Base-by-base conservation (phyloP, 495 filamentous ascomycete genomes). In the Aspergillus ellipticus region DNA sequence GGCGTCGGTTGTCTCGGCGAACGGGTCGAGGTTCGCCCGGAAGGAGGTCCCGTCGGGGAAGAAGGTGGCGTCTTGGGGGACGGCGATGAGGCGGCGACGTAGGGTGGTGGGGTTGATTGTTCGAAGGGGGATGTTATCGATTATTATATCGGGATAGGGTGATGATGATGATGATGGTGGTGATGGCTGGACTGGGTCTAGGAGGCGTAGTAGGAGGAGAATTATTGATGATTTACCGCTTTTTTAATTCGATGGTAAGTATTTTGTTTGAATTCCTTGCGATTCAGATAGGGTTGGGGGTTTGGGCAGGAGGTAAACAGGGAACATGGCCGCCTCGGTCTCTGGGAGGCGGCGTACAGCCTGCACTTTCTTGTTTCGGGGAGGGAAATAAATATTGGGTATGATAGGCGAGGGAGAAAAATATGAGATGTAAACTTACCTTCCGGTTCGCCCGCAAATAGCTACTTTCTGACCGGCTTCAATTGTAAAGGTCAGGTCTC, bases 1-100 rank as follows among this genome's bases (percentile, higher is more conserved):
- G 37, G 84, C 83, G 60, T 90, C 87, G 0, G 86, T 87, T 68
- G 89, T 87, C 29, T 84, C 65, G 22, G 79, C 72, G 70, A 90
- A 90, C 2, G 89, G 89, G 68, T 94, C 89, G 6, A 94, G 79
- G 65, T 94, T 93, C 57, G 71, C 84, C 26, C 87, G 79, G 60
- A 69, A 66, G 9, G 56, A 59, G 15, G 57, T 31, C 1, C 63
- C 57, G 22, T 64, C 65, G 3, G 65, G 59, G 1, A 78, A 47
- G 29, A 79, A 61, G 24, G 74, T 60, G 0, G 68, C 48, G 26
- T 79, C 73, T 49, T 81, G 78, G 5, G 77, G 63, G 2, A 79
- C 66, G 7, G 71, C 64, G 48, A 77, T 69, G 49, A 80, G 69
- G 22, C 65, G 59, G 11, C 58, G 60, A 3, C 66, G 65, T 0